Evolutionary conservation across 1,284 basidiomycete species (phyloP), one percentile per base, ranked within the genome.

Genomic region (Cutaneotrichosporon cyanovorans): DNA sequence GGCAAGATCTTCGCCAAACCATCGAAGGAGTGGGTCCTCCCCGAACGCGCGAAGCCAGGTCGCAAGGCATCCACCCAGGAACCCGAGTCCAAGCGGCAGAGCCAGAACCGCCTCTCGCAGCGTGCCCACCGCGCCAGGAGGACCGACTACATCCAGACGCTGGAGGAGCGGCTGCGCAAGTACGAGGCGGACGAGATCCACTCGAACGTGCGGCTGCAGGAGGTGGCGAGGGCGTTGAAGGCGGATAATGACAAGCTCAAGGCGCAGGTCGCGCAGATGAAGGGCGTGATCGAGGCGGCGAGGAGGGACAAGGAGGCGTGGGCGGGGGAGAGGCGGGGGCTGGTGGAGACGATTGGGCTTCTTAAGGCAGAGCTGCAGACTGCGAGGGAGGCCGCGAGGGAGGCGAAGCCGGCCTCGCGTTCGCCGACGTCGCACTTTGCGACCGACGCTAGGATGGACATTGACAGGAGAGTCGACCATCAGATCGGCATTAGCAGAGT

Each of bases 171-270:
- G 37, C 76, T 92, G 41, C 81, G 86, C 55, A 80, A 81, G 33
- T 91, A 89, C 61, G 88, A 92, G 67, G 85, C 87, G 58, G 87
- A 88, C 33, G 88, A 91, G 66, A 83, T 90, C 39, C 85, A 90
- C 67, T 83, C 87, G 42, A 90, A 87, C 62, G 81, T 91, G 40
- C 84, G 85, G 37, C 75, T 92, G 19, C 88, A 91, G 67, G 83
- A 80, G 49, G 80, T 89, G 45, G 87, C 87, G 20, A 85, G 88
- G 66, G 82, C 83, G 21, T 77, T 88, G 50, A 92, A 91, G 72
- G 85, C 87, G 53, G 88, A 92, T 66, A 92, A 92, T 50, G 70
- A 70, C 25, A 57, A 63, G 31, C 48, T 73, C 43, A 69, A 66
- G 48, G 40, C 46, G n/a, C 66, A 70, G 34, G 31, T 67, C 51